A percentile compares a stretch with the other conserved stretches of the same genome.
These are phyloP conservation scores for Liriodendron chinense DNA, from an alignment of 164 flowering plant species.

Conservation along the genomic window DNA sequence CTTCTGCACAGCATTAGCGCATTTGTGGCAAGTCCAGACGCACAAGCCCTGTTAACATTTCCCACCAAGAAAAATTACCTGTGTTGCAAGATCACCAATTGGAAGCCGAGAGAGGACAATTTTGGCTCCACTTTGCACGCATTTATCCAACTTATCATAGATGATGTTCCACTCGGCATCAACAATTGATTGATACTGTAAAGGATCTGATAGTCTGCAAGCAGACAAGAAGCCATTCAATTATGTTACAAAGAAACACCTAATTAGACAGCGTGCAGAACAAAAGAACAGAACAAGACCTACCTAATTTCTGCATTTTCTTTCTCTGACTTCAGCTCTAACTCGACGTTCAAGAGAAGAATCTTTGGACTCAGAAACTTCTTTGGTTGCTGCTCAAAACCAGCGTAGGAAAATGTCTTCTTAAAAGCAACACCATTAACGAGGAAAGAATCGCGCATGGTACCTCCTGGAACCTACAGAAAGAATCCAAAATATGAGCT, in stretches of 20 bases:
- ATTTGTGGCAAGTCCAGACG: too few relatives aligned
- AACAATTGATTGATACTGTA: conserved; percentile 95
- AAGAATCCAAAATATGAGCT: neutral
- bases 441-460: conserved; percentile 92
- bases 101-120: conserved; percentile 93
- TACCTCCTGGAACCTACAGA: conserved; percentile 93
- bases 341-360: conserved; percentile 78
- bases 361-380: conserved; percentile 82
- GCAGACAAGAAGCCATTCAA: neutral
- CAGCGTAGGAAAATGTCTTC: conserved; percentile 94
- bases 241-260: neutral
- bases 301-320: conserved; percentile 99
- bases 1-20: too few relatives aligned
- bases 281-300: neutral
- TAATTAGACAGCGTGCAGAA: neutral
- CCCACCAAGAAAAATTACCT: conserved; percentile 39
- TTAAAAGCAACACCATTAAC: conserved; percentile 97
- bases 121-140: conserved; percentile 93
- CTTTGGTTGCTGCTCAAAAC: conserved; percentile 99
- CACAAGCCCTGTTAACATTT: too few relatives aligned
- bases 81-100: conserved; percentile 96
- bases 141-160: conserved; percentile 96
- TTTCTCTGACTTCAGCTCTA: conserved; percentile 97
- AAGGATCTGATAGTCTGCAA: conserved; percentile 87
- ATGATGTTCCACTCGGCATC: conserved; percentile 99